Percentiles rank a stretch among this genome's conserved stretches.
Evolutionary conservation across 1,139 yeast species (phyloP).

Genomic region (Ogataea hybrid): DNA sequence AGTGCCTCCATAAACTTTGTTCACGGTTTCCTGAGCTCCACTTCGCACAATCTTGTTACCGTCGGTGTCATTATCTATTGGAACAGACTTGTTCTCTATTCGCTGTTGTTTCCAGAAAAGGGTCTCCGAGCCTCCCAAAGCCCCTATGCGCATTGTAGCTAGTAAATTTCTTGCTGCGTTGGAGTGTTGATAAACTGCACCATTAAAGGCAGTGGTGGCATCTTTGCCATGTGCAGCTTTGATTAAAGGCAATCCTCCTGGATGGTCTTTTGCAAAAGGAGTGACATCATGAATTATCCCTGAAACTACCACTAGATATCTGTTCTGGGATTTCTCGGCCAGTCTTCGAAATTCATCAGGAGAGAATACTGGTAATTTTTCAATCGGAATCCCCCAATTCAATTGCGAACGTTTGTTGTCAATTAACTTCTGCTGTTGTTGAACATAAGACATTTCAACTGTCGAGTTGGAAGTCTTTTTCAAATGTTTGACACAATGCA

Average conservation of each 20-base stretch:
- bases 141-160: constrained; percentile 76
- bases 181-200: constrained; percentile 74
- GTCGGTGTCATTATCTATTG: constrained; percentile 47
- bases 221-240: constrained; percentile 67
- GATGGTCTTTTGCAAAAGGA: constrained; percentile 70
- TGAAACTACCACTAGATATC: constrained; percentile 44
- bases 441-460: constrained; percentile 55
- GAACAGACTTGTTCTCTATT: constrained; percentile 53
- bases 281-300: constrained; percentile 73
- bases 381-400: constrained; percentile 78
- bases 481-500: constrained; percentile 42
- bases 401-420: constrained; percentile 60
- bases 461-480: constrained; percentile 46
- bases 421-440: constrained; percentile 61
- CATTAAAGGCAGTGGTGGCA: constrained; percentile 70
- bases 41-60: constrained; percentile 57
- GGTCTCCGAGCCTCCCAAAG: constrained; percentile 73
- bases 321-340: constrained; percentile 34
- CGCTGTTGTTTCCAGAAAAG: constrained; percentile 75
- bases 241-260: constrained; percentile 64
- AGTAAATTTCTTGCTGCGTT: constrained; percentile 69
- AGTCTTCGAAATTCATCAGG: constrained; percentile 49
- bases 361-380: constrained; percentile 55
- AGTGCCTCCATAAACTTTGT: constrained; percentile 35
- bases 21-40: constrained; percentile 51